Evolutionary conservation across 2,329 filamentous ascomycete species (phyloP), one percentile per base, ranked within the genome.

Genomic region (Orbilia quercus): DNA sequence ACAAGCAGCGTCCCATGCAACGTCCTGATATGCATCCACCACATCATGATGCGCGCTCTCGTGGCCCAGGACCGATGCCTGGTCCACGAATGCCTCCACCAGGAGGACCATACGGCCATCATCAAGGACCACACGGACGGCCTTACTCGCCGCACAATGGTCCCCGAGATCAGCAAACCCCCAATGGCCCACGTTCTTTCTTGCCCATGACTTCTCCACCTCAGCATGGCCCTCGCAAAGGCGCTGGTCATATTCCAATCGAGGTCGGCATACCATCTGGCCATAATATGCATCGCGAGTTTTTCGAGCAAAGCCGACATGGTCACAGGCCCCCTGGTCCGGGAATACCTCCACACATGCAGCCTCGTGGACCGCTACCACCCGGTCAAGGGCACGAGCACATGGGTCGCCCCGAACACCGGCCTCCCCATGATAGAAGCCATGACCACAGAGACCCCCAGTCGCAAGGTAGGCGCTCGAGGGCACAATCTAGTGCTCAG

Each of bases 271-370:
- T 65, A 45, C 53, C 67, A 7, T 45, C 67, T 23, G 18, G 57
- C 20, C 54, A 59, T 9, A 72, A 72, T 28, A 72, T 72, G 67
- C 67, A 72, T 48, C 59, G 67, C 4, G 67, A 72, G 14, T 72
- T 72, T n/a, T 53, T 65, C 4, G 67, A 72, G 11, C 59, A 72
- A 31, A 53, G 59, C 20, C 59, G 67, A 14, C 16, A 40, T 42
- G 67, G 59, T 16, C 66, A 59, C 18, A 58, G 66, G 31, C 62
- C 64, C 9, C 63, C 51, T n/a, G 66, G 66, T 0, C 67, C 67
- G 5, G 59, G 58, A n/a, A 59, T 72, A 58, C 50, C 58, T 45
- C 45, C 38, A 16, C 59, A 65, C 11, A 48, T 59, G 48, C 66
- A 71, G 45, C 54, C 58, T n/a, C 59, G 67, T 7, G 62, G 67